Base-by-base conservation (phyloP, 2,329 filamentous ascomycete genomes). In the Lojkania enalia region DNA sequence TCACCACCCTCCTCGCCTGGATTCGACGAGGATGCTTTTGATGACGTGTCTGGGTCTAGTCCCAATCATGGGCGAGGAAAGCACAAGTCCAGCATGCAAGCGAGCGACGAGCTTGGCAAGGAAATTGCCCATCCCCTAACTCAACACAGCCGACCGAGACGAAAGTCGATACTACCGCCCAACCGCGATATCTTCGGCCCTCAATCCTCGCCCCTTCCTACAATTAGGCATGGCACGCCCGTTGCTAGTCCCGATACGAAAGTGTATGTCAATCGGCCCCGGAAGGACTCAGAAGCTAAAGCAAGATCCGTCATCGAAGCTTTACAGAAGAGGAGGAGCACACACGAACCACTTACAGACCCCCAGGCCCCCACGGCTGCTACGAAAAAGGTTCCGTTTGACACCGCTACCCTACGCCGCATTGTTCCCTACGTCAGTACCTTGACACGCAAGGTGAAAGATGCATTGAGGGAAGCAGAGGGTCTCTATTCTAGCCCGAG, bases 271-370 rank as follows among this genome's bases (percentile, higher is more conserved):
- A 72, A 70, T 19, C 74, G 76, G 42, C 75, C 79, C 21, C 73
- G 77, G 3, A 81, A 78, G 44, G 76, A 82, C 51, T 77, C 79
- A 4, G 76, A 82, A 52, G 74, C 77, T 13, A 80, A 83, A 51
- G 80, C 81, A n/a, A 77, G 78, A 45, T 81, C 78, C 6, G 81
- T 85, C 12, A 80, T 85, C 27, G 81, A 83, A 64, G 76, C 80
- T 21, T 73, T 85, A 38, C 80, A 82, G 55, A 71, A 77, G 49
- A 72, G 74, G 54, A 74, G 70, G 46, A 71, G 64, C 41, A 51
- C 55, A 7, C 52, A 62, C 19, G 61, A 66, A 35, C 50, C 63
- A 20, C 48, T 60, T 16, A 46, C 55, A 3, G 54, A 61, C 29
- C 37, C 52, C 11, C 55, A 63, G 6, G 56, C 57, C 1, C 60